Base-by-base conservation (phyloP, 2,329 filamentous ascomycete genomes). In the Neofusicoccum umdonicola region DNA sequence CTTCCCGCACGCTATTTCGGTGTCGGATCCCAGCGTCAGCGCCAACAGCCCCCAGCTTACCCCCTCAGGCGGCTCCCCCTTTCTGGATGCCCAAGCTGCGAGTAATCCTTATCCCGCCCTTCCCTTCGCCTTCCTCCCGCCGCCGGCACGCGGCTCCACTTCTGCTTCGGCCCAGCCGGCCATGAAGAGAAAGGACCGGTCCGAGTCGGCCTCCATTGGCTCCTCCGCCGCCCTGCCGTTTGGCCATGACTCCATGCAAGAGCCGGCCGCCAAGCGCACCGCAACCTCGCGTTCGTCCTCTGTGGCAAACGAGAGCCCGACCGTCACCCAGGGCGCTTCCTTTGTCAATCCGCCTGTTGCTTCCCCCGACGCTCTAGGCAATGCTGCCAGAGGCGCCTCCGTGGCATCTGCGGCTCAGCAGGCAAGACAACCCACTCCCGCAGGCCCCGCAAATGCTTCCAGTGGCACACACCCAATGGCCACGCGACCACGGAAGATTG, bases 1-100 rank as follows among this genome's bases (percentile, higher is more conserved):
- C 67, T 77, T 78, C 39, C 78, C 79, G 11, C 70, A 72, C 27
- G 34, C 69, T 7, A 62, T 66, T 11, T 70, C 69, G 65, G 50
- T 19, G 19, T 48, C 44, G 27, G 57, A 61, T 4, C 27, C 31
- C 52, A 58, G 54, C n/a, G 13, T 42, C 54, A 42, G 51, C 13
- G 51, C 34, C 17, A 56, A 17, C 51, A 45, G 54, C 39, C 39
- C 54, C 12, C 39, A 31, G 54, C 54, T 58, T 34, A 58, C 54
- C 8, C 27, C 54, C 39, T n/a, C 39, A 31, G 39, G 39, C 54
- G 39, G 13, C 39, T 58, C 39, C n/a, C 54, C 54, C 4, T 35
- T 44, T 13, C 54, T 45, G 54, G 39, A 58, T 58, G 54, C 51
- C 13, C 50, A 52, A 13, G 8, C n/a, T 41, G 51, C 39, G 39